Percentiles rank a stretch among this genome's conserved stretches.
phyloP scores from a whole-genome alignment of 805 yeast species.

The Kazachstania kunashirensis region DNA sequence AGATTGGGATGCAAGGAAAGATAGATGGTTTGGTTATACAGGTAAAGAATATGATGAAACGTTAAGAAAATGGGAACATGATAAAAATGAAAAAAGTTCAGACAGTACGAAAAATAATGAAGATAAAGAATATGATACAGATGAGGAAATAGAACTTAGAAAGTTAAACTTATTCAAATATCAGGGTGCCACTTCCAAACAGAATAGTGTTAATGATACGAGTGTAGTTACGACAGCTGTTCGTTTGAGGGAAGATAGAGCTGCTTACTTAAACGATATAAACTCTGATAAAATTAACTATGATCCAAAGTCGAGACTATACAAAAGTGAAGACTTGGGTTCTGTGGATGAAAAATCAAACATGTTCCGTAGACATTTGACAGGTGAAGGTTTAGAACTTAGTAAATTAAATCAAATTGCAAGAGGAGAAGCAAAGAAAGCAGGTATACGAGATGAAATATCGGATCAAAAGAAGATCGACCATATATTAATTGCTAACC shows the following conservation, averaged over 20 bases:
- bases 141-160: constrained; percentile 35
- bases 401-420: constrained; percentile 41
- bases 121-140: constrained; percentile 30
- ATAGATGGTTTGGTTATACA: constrained; percentile 75
- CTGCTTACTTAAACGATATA: constrained; percentile 51
- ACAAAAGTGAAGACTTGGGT: constrained; percentile 29
- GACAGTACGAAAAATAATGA: constrained; percentile 9
- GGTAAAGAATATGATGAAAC: constrained; percentile 49
- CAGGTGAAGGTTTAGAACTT: constrained; percentile 50
- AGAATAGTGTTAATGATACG: too few species aligned
- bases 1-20: constrained; percentile 61
- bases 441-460: constrained; percentile 22
- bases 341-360: constrained; percentile 31
- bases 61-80: constrained; percentile 36
- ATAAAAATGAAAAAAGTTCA: constrained; percentile 10
- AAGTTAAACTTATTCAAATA: constrained; percentile 31
- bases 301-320: constrained; percentile 44
- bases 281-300: constrained; percentile 37
- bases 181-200: too few species aligned
- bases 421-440: constrained; percentile 33
- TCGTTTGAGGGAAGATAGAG: constrained; percentile 66
- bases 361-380: constrained; percentile 44
- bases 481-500: constrained; percentile 30
- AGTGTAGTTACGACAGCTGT: constrained; percentile 29
- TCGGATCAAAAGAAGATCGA: constrained; percentile 19